Evolutionary conservation across 2,329 filamentous ascomycete genomes (phyloP).

Genomic region (Claviceps paspali): DNA sequence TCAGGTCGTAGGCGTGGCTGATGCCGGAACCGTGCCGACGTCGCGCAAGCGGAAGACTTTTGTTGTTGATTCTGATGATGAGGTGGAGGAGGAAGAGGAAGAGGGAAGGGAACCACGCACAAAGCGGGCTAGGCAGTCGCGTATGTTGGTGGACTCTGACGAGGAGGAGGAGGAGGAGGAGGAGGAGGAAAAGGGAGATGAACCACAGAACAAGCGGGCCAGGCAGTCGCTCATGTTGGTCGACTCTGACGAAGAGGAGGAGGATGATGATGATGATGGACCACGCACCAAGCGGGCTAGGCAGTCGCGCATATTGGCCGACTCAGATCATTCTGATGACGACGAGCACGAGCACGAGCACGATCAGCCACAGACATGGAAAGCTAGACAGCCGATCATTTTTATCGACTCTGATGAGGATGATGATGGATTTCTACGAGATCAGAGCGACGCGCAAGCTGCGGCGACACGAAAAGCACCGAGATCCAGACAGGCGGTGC

Average conservation of each 20-base stretch:
- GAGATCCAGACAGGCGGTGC: background rate
- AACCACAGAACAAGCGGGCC: too few species aligned
- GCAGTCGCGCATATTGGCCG: background rate
- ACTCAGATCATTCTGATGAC: slow-evolving; percentile 3
- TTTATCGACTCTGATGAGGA: slow-evolving; percentile 12
- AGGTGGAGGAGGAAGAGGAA: slow-evolving; percentile 11
- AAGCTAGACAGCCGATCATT: too few species aligned
- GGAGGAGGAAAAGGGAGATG: background rate
- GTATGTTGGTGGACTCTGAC: slow-evolving; percentile 2
- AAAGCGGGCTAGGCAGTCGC: background rate
- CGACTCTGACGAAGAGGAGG: slow-evolving; percentile 13
- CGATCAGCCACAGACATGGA: too few species aligned
- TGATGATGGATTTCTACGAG: too few species aligned
- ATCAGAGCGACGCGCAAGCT: background rate
- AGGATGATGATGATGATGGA: background rate
- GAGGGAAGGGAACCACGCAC: background rate
- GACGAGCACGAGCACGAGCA: background rate
- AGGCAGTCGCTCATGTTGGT: too few species aligned
- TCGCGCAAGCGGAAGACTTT: slow-evolving; percentile 14
- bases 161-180: background rate
- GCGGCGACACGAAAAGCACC: background rate
- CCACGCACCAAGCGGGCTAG: background rate
- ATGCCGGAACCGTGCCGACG: slow-evolving; percentile 4
- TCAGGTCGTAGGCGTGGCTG: slow-evolving; percentile 1
- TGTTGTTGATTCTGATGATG: slow-evolving; percentile 14